phyloP scores from a whole-genome alignment of 2,329 filamentous ascomycete genomes.

The Rhinocladiella mackenziei region DNA sequence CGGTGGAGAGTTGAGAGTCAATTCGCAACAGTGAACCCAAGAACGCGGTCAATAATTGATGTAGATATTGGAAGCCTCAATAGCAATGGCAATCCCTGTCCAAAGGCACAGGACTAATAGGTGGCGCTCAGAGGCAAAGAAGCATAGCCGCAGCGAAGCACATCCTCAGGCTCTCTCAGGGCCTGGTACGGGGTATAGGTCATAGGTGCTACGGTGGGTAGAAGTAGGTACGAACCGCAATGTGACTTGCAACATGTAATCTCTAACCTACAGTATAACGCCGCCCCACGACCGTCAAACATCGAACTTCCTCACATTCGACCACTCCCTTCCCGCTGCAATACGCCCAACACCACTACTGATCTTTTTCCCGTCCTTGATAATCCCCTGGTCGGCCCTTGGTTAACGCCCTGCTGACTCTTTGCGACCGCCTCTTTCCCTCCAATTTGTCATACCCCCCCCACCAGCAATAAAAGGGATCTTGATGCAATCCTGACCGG shows the following conservation, averaged over 20 bases:
- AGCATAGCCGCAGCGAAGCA: not conserved
- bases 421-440: slow-evolving; percentile 1
- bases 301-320: slow-evolving; percentile 12
- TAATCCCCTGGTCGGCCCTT: slow-evolving; percentile 2
- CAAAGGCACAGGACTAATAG: no score
- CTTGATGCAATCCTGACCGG: slow-evolving; percentile 20
- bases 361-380: slow-evolving; percentile 2
- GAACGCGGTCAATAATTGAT: not conserved
- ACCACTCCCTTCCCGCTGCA: slow-evolving; percentile 7
- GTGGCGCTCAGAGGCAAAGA: no score
- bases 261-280: no score
- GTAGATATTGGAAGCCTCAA: not conserved
- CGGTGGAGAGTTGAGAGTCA: not conserved
- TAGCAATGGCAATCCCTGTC: not conserved
- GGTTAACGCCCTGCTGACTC: not conserved
- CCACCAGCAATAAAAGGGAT: slow-evolving; percentile 16
- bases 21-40: no score
- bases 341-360: slow-evolving; percentile 3
- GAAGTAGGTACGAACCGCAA: slow-evolving; percentile 4
- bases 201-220: not conserved
- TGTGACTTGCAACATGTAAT: slow-evolving; percentile 4
- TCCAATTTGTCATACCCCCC: slow-evolving; percentile 19
- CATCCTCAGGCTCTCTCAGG: no score
- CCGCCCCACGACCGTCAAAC: slow-evolving; percentile 13
- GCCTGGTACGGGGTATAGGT: not conserved